Evolutionary conservation across 2,329 filamentous ascomycete species (phyloP), one percentile per base, ranked within the genome.

Genomic region (Hypocreales sp.): DNA sequence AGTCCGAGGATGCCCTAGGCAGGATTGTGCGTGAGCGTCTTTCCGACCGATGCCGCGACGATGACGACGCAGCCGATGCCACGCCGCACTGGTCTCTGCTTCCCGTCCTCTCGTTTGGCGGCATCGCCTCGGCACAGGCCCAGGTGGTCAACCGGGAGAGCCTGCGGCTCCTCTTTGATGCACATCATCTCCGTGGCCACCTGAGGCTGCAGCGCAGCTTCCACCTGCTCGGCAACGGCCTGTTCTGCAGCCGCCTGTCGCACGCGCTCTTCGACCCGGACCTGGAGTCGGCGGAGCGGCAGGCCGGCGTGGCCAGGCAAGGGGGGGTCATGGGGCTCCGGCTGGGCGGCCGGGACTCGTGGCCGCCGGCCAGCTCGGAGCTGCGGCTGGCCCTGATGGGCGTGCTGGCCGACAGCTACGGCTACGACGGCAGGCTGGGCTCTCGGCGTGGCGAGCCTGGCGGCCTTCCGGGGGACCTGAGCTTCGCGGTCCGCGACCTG

Each of bases 291-390:
- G 79, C 83, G 4, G 82, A 92, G 45, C 66, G 79, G 23, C 69
- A 70, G 26, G 58, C 68, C 12, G 81, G 82, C 4, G 61, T 76
- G 18, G 70, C 79, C 24, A 67, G 74, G 7, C 69, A 69, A 24
- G 76, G 80, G 26, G 68, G 74, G 31, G 58, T 70, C 10, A 87
- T 92, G 62, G 87, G 90, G 1, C 61, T 95, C 22, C 77, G 84
- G 22, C 60, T 95, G 1, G 79, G 79, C n/a, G 72, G 70, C 3
- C 70, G 83, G 40, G 73, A 81, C 30, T 81, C 66, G 18, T 95
- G 90, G 90, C 90, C 90, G 15, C 90, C 90, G 5, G 84, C 84
- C 15, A 92, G 81, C 48, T 94, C 86, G 1, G 90, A 95, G 48
- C 57, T 98, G n/a, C 72, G 84, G 8, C 62, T 95, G 5, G 82